Conservation (phyloP, 169 alveolate species). For the Ichthyophthirius multifiliis region DNA sequence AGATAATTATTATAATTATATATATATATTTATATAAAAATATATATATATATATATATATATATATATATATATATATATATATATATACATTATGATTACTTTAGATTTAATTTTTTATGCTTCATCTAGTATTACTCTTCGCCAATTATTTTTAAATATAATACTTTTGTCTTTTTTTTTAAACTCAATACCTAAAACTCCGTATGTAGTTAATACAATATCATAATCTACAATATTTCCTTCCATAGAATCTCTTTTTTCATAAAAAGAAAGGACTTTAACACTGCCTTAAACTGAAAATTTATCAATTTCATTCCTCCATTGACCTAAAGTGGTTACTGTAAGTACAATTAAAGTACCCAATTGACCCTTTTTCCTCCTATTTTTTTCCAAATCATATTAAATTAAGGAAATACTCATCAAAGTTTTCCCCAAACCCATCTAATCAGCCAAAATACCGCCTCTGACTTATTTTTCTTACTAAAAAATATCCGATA, state of each 20-base stretch:
- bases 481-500: background rate
- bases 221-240: background rate
- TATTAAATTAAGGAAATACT: conserved; percentile 41
- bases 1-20: too few relatives aligned
- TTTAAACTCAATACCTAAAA: background rate
- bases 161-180: conserved; percentile 10
- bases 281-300: background rate
- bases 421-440: conserved; percentile 70
- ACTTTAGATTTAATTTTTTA: conserved; percentile 94
- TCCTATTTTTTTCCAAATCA: background rate
- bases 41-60: too few relatives aligned
- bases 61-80: too few relatives aligned
- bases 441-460: conserved; percentile 81
- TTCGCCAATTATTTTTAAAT: conserved; percentile 72
- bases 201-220: background rate
- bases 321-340: conserved; percentile 78
- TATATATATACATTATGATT: too few relatives aligned
- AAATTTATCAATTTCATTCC: conserved; percentile 49
- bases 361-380: conserved; percentile 12
- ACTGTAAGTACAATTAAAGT: conserved; percentile 81
- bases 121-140: conserved; percentile 95
- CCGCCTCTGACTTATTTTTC: conserved; percentile 44
- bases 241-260: background rate
- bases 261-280: background rate
- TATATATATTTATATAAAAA: too few relatives aligned